Percentiles rank a stretch among this genome's conserved stretches.
Conservation (phyloP, 768 basidiomycete species). For the Mycena amicta region DNA sequence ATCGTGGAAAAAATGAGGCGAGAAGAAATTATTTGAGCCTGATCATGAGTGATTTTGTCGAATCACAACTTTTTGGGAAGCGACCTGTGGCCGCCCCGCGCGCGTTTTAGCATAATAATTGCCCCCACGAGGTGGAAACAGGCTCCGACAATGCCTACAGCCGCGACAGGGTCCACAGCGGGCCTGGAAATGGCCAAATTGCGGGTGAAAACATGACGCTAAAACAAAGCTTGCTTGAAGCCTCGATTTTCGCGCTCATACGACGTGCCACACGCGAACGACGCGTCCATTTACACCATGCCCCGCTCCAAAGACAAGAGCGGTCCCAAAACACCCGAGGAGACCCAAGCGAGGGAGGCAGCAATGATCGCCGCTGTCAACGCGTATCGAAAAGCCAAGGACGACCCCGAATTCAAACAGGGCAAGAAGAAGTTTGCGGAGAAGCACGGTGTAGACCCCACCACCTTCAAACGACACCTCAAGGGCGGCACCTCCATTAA, state of each 20-base stretch:
- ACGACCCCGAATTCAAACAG: neutral
- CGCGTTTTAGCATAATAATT: neutral
- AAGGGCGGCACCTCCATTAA: conserved; percentile 23
- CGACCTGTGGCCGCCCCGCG: neutral
- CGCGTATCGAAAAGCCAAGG: neutral
- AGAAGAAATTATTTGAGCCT: neutral
- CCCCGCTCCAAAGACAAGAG: neutral
- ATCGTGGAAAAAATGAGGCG: neutral
- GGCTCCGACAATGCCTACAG: neutral
- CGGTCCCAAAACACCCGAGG: neutral
- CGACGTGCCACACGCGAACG: neutral
- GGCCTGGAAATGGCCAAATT: neutral
- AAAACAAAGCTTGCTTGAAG: neutral
- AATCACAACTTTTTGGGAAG: neutral
- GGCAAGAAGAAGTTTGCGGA: neutral
- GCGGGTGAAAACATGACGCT: too few relatives aligned
- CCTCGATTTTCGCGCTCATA: neutral
- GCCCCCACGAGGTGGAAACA: neutral
- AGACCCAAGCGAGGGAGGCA: neutral
- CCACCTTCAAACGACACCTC: conserved; percentile 18
- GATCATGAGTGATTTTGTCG: neutral
- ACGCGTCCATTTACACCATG: neutral
- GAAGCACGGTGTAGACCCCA: conserved; percentile 1
- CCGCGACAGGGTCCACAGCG: neutral
- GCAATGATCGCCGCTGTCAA: neutral